Percentiles rank a stretch among this genome's conserved stretches.
These are phyloP conservation scores for Hypoxylon lenormandii DNA, from an alignment of 495 filamentous ascomycete species.

Conservation along the genomic window DNA sequence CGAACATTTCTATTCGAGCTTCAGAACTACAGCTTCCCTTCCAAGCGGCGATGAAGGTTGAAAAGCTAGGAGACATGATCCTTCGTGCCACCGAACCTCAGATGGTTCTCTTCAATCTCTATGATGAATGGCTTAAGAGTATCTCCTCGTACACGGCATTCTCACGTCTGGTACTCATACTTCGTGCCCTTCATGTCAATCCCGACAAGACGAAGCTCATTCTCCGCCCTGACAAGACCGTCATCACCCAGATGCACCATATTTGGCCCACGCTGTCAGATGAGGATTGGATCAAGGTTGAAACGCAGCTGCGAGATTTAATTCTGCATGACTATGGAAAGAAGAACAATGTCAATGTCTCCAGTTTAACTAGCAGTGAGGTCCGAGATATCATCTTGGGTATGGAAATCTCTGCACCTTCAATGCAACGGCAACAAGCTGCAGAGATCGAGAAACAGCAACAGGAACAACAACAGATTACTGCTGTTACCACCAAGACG, in stretches of 20 bases:
- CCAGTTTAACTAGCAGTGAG: constrained; percentile 94
- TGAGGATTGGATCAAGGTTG: constrained; percentile 99
- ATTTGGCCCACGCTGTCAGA: constrained; percentile 97
- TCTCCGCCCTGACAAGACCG: constrained; percentile 95
- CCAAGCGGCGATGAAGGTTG: constrained; percentile 99
- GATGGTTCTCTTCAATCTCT: constrained; percentile 99
- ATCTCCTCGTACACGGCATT: constrained; percentile 99
- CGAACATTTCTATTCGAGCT: constrained; percentile 98
- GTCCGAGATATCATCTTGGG: constrained; percentile 98
- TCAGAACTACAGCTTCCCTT: constrained; percentile 98
- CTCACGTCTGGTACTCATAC: constrained; percentile 92
- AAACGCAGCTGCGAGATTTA: constrained; percentile 92
- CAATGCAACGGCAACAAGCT: constrained; percentile 97
- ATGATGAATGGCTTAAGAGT: constrained; percentile 98
- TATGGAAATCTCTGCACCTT: constrained; percentile 99
- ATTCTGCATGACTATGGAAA: constrained; percentile 99
- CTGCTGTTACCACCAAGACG: constrained; percentile 97
- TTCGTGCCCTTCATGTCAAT: constrained; percentile 96
- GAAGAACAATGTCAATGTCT: constrained; percentile 99
- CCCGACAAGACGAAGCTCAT: constrained; percentile 98
- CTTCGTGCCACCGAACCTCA: constrained; percentile 96
- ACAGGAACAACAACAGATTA: constrained; percentile 94
- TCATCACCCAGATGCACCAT: constrained; percentile 98
- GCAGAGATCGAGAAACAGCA: constrained; percentile 99
- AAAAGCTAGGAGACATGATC: constrained; percentile 99